A percentile compares a stretch with the other conserved stretches of the same genome.
These are phyloP conservation scores for Alternaria viburni DNA, from an alignment of 2,329 filamentous ascomycete genomes.

Conservation along the genomic window DNA sequence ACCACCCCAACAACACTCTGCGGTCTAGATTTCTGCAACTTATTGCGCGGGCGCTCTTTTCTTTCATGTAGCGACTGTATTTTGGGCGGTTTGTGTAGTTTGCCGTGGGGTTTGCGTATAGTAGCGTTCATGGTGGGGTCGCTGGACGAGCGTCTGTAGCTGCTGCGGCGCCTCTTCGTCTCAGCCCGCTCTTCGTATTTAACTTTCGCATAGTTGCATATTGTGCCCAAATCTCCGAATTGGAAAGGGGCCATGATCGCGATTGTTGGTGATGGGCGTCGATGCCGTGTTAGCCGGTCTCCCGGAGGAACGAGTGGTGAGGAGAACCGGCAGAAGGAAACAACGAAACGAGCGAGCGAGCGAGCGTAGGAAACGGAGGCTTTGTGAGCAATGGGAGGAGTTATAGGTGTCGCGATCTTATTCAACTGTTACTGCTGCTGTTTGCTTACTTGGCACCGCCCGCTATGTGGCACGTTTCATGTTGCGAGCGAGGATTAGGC, in stretches of 20 bases:
- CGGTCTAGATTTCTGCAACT: slow-evolving; percentile 16
- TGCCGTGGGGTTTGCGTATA: slow-evolving; percentile 7
- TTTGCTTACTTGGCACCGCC: neutral
- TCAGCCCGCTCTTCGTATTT: slow-evolving; percentile 18
- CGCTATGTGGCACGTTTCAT: slow-evolving; percentile 12
- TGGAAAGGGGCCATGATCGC: slow-evolving; percentile 14
- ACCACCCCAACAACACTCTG: neutral
- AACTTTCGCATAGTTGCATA: slow-evolving; percentile 17
- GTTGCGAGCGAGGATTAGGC: slow-evolving; percentile 11
- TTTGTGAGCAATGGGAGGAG: neutral
- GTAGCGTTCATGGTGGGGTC: slow-evolving; percentile 4
- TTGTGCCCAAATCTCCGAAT: slow-evolving; percentile 11
- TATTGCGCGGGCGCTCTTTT: slow-evolving; percentile 18
- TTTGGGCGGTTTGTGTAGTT: slow-evolving; percentile 25
- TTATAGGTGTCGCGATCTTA: neutral
- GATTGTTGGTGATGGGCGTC: neutral
- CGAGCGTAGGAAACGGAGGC: neutral
- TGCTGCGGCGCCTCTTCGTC: slow-evolving; percentile 8
- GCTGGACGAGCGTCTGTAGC: slow-evolving; percentile 11
- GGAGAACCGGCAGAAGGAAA: slow-evolving; percentile 2
- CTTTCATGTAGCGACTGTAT: slow-evolving; percentile 12
- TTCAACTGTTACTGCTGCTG: neutral
- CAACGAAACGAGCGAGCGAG: neutral
- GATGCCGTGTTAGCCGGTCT: slow-evolving; percentile 2
- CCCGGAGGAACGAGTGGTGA: slow-evolving; percentile 5